A percentile compares a stretch with the other conserved stretches of the same genome.
These are phyloP conservation scores for Articulospora tetracladia DNA, from an alignment of 495 filamentous ascomycete species.

Conservation along the genomic window DNA sequence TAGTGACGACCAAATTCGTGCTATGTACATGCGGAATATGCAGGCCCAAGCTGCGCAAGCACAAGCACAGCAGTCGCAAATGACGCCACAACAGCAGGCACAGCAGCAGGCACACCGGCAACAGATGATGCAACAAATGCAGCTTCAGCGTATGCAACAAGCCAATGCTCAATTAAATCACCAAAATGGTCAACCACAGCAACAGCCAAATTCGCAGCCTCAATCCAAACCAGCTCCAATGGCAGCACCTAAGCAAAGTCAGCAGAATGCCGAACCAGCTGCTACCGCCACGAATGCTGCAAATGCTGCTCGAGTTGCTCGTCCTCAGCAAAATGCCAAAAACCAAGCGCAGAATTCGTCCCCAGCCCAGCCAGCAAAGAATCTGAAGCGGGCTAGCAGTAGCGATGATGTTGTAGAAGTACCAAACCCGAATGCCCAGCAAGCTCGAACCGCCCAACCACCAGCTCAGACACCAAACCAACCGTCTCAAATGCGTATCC, in stretches of 20 bases:
- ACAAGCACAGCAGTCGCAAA: slow-evolving; percentile 32
- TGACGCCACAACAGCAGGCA: slow-evolving; percentile 12
- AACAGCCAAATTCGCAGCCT: slow-evolving; percentile 9
- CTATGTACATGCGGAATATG: slow-evolving; percentile 25
- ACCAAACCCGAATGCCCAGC: slow-evolving; percentile 42
- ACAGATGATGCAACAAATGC: slow-evolving; percentile 13
- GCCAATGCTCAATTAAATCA: not conserved
- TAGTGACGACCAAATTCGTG: slow-evolving; percentile 53
- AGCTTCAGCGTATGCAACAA: slow-evolving; percentile 16
- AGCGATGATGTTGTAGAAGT: slow-evolving; percentile 61
- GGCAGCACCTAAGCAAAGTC: slow-evolving; percentile 12
- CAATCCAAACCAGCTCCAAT: slow-evolving; percentile 7
- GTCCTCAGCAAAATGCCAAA: slow-evolving; percentile 7
- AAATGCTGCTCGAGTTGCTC: slow-evolving; percentile 13
- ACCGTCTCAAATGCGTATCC: slow-evolving; percentile 28
- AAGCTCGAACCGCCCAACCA: slow-evolving; percentile 17
- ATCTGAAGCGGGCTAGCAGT: slow-evolving; percentile 50
- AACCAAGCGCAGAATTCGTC: slow-evolving; percentile 22
- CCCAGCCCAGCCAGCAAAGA: slow-evolving; percentile 27
- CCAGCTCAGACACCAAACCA: slow-evolving; percentile 10
- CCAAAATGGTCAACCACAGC: slow-evolving; percentile 1
- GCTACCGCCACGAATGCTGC: slow-evolving; percentile 3
- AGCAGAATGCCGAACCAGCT: slow-evolving; percentile 3
- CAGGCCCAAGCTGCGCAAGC: slow-evolving; percentile 29
- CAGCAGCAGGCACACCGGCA: slow-evolving; percentile 35